Base-by-base conservation (phyloP, 192 early-diverging fungal genomes). In the Paraglomus occultum region DNA sequence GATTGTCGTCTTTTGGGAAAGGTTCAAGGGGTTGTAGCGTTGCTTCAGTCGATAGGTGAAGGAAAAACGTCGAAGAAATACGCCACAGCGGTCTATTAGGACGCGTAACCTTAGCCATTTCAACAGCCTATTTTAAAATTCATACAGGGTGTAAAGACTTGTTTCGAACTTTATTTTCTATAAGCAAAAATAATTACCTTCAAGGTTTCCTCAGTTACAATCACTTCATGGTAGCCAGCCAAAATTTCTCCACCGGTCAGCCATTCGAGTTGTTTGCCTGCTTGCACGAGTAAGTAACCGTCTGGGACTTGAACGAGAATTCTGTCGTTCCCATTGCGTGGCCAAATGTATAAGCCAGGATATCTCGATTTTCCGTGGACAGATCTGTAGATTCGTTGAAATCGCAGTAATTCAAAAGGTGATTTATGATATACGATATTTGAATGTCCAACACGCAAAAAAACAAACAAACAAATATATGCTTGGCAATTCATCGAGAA, bases 281-380 rank as follows among this genome's bases (percentile, higher is more conserved):
- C 78, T 54, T 84, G 81, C 15, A 83, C 79, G 63, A 79, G 50
- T 31, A 55, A 18, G 54, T 86, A 86, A 12, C 88, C 87, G 59
- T 89, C 85, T 22, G 89, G 88, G 14, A 91, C 81, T 15, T 77
- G 77, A 54, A 85, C 89, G 12, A 80, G 76, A 18, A 89, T 58
- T 76, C 88, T 89, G 53, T 80, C 65, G 15, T 81, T 81, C 64
- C 72, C 72, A 59, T 80, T 74, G 31, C 76, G 83, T 39, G 85
- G 82, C 89, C 89, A 91, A 74, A 91, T 88, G 76, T 89, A 73
- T 60, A 91, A 79, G 57, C 89, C 89, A 18, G 89, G 87, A 79
- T 81, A 91, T 45, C 89, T 83, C 2, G 86, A 88, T 78, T 88
- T 88, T 50, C 89, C 89, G 75, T 90, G 89, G 70, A 90, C 88